Percentiles rank a stretch among this genome's conserved stretches.
These are phyloP conservation scores for Selaginella tamariscina DNA, from an alignment of 75 land plant species.

Conservation along the genomic window DNA sequence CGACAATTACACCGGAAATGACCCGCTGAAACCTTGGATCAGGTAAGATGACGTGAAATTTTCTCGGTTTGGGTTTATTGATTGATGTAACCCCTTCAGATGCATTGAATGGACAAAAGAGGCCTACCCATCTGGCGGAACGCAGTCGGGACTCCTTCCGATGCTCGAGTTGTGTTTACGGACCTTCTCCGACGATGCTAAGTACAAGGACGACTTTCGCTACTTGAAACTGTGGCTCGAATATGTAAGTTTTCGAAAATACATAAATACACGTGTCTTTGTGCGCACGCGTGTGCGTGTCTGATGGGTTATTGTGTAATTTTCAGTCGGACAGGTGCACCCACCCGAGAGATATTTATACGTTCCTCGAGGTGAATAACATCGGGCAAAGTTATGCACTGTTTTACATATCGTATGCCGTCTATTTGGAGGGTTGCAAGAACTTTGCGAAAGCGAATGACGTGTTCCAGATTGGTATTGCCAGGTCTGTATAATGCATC, in stretches of 20 bases:
- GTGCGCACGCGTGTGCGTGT: too few relatives aligned
- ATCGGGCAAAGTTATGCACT: conserved; percentile 42
- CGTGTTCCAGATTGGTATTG: conserved; percentile 50
- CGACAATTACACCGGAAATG: conserved; percentile 78
- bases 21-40: conserved; percentile 94
- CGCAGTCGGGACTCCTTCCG: conserved; percentile 61
- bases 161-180: conserved; percentile 88
- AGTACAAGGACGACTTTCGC: conserved; percentile 69
- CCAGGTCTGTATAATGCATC: conserved; percentile 33
- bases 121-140: conserved; percentile 85
- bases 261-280: too few relatives aligned
- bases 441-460: conserved; percentile 41
- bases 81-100: conserved; percentile 34
- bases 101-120: conserved; percentile 97
- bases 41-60: conserved; percentile 26
- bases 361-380: conserved; percentile 37
- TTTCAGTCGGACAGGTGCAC: conserved; percentile 42
- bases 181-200: conserved; percentile 60
- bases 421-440: conserved; percentile 40
- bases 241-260: conserved; percentile 84
- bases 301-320: not conserved
- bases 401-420: conserved; percentile 56
- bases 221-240: conserved; percentile 87
- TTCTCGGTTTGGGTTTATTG: not conserved
- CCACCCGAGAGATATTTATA: conserved; percentile 36